These are phyloP conservation scores for Sporobolomyces phaffii DNA, from an alignment of 768 basidiomycete species.

Conservation along the genomic window DNA sequence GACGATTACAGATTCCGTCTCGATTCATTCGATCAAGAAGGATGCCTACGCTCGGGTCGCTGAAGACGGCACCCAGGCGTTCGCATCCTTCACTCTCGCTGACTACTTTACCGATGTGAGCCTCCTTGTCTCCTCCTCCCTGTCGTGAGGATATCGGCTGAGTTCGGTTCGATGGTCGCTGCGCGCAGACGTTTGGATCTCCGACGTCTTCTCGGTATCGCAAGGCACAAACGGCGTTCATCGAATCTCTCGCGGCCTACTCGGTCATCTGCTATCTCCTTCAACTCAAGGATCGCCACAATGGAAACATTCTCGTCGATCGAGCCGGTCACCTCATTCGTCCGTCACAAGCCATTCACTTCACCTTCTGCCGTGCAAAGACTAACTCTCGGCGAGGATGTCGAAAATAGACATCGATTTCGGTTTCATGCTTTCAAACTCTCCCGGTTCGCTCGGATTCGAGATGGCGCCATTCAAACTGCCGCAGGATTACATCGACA, in stretches of 20 bases:
- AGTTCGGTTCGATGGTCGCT: not conserved
- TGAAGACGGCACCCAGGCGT: slow-evolving; percentile 47
- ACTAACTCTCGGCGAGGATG: too few species aligned
- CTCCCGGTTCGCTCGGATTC: slow-evolving; percentile 94
- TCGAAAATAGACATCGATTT: slow-evolving; percentile 97
- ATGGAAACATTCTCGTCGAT: slow-evolving; percentile 95
- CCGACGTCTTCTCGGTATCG: slow-evolving; percentile 77
- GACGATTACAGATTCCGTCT: slow-evolving; percentile 96
- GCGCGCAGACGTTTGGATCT: slow-evolving; percentile 73
- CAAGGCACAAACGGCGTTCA: slow-evolving; percentile 84
- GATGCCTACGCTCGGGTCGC: slow-evolving; percentile 87
- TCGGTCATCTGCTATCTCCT: slow-evolving; percentile 92
- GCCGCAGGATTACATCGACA: slow-evolving; percentile 88
- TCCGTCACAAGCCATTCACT: not conserved
- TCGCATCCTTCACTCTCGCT: slow-evolving; percentile 65
- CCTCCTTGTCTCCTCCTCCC: slow-evolving; percentile 17
- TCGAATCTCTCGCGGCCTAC: slow-evolving; percentile 57
- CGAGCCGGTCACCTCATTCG: slow-evolving; percentile 85
- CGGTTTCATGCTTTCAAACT: slow-evolving; percentile 94
- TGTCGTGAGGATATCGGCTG: not conserved
- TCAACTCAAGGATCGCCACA: slow-evolving; percentile 97
- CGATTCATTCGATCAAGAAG: slow-evolving; percentile 99
- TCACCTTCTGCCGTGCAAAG: too few species aligned
- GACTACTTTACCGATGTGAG: slow-evolving; percentile 85
- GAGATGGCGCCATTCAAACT: slow-evolving; percentile 99